A percentile compares a stretch with the other conserved stretches of the same genome.
Conservation (phyloP, 2,329 filamentous ascomycete species). For the Pseudovirgaria hyperparasitica region DNA sequence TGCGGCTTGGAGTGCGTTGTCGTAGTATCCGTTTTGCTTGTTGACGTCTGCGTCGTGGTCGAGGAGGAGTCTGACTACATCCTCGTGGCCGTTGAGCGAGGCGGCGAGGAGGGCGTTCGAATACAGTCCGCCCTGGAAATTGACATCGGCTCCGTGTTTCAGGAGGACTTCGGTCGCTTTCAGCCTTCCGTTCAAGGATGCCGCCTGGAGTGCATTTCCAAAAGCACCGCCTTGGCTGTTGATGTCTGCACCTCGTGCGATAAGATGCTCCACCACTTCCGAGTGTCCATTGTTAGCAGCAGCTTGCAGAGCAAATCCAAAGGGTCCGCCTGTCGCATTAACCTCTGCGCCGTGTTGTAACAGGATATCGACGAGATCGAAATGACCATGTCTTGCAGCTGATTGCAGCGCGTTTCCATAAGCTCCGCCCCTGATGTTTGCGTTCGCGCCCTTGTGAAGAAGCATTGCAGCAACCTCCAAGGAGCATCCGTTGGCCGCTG, state of each 20-base stretch:
- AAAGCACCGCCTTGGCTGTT: constrained; percentile 8
- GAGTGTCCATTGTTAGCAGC: constrained; percentile 9
- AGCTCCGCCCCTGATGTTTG: constrained; percentile 7
- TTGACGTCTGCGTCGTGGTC: constrained; percentile 7
- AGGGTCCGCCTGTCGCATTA: constrained; percentile 10
- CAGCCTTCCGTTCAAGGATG: constrained; percentile 9
- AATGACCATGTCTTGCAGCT: constrained; percentile 9
- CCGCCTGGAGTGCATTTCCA: too few species aligned
- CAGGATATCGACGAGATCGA: constrained; percentile 11
- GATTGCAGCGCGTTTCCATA: constrained; percentile 7
- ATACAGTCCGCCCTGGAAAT: constrained; percentile 5
- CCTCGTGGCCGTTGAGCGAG: constrained; percentile 4
- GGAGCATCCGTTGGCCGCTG: constrained; percentile 11
- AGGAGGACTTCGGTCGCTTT: constrained; percentile 9
- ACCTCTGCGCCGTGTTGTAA: constrained; percentile 11
- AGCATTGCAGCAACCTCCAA: constrained; percentile 9
- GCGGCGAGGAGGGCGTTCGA: constrained; percentile 12
- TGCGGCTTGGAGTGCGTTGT: constrained; percentile 11
- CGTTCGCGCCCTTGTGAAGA: constrained; percentile 9
- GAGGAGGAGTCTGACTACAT: constrained; percentile 8
- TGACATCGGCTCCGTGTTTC: constrained; percentile 10
- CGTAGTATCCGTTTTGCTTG: constrained; percentile 1
- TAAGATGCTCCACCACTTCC: constrained; percentile 10
- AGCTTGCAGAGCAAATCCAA: constrained; percentile 12
- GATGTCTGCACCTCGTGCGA: constrained; percentile 9